These are phyloP conservation scores for Salix arbutifolia DNA, from an alignment of 345 rosid genomes.

Conservation along the genomic window DNA sequence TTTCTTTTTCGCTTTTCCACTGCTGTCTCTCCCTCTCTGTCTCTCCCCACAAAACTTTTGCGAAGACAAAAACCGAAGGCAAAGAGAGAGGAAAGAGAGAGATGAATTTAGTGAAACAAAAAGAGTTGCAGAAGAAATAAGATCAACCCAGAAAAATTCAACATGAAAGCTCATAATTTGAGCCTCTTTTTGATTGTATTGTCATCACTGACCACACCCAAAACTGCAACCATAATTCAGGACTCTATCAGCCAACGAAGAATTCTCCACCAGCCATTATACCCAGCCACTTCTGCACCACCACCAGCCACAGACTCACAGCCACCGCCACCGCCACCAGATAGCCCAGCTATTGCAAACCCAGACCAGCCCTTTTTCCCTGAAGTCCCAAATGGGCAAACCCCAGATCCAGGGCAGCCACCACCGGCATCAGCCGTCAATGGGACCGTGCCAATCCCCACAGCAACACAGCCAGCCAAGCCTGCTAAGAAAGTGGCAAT, in stretches of 20 bases:
- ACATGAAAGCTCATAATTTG: conserved; percentile 49
- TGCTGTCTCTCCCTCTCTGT: conserved; percentile 13
- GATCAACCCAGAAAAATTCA: conserved; percentile 38
- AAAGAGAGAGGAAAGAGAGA: conserved; percentile 8
- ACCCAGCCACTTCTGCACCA: conserved; percentile 53
- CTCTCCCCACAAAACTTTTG: background rate
- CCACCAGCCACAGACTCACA: conserved; percentile 40
- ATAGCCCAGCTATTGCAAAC: conserved; percentile 26
- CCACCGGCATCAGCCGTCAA: conserved; percentile 38
- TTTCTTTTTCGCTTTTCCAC: background rate
- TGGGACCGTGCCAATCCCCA: conserved; percentile 60
- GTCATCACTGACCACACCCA: background rate
- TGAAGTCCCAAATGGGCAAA: conserved; percentile 52
- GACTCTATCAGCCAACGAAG: conserved; percentile 38
- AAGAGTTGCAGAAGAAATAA: conserved; percentile 19
- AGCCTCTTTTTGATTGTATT: conserved; percentile 20
- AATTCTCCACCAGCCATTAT: conserved; percentile 85
- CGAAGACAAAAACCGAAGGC: background rate
- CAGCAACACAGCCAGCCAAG: conserved; percentile 66
- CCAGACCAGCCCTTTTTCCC: conserved; percentile 94
- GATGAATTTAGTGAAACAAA: conserved; percentile 45
- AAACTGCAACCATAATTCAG: background rate
- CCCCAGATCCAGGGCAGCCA: conserved; percentile 45
- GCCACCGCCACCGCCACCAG: conserved; percentile 54
- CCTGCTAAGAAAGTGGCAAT: conserved; percentile 78